These are phyloP conservation scores for Chytridium lagenaria DNA, from an alignment of 371 early-diverging fungal species.

Conservation along the genomic window DNA sequence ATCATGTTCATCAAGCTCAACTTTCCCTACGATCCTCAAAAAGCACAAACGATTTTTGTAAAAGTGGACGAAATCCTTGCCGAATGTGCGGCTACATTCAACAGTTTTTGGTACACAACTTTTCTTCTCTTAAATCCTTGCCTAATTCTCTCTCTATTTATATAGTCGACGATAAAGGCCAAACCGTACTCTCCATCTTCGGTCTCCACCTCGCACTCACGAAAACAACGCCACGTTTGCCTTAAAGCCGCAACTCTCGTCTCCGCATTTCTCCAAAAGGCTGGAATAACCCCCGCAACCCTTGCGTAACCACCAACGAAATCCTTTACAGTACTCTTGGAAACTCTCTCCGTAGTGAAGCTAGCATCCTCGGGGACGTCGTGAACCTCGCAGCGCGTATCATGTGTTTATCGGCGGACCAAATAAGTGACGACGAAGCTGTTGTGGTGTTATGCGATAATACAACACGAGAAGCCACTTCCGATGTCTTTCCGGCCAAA, in stretches of 20 bases:
- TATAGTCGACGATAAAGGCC: slow-evolving; percentile 36
- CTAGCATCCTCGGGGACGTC: slow-evolving; percentile 17
- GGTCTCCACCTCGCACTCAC: slow-evolving; percentile 39
- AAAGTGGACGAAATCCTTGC: slow-evolving; percentile 14
- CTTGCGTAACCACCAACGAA: slow-evolving; percentile 13
- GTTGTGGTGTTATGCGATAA: slow-evolving; percentile 4
- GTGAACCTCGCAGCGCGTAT: slow-evolving; percentile 13
- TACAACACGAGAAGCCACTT: background rate
- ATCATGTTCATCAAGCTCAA: slow-evolving; percentile 38
- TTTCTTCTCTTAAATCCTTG: background rate
- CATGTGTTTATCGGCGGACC: background rate
- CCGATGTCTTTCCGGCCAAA: background rate
- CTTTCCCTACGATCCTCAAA: slow-evolving; percentile 26
- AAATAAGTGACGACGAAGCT: too few species aligned
- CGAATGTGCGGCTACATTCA: slow-evolving; percentile 28
- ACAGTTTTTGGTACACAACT: slow-evolving; percentile 36
- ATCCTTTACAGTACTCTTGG: slow-evolving; percentile 9
- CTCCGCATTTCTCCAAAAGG: background rate
- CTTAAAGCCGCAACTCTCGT: slow-evolving; percentile 4
- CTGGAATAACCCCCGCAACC: background rate
- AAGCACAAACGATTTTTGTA: slow-evolving; percentile 26
- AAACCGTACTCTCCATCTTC: slow-evolving; percentile 33
- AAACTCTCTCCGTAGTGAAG: background rate
- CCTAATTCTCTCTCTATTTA: background rate
- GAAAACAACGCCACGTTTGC: slow-evolving; percentile 41